Evolutionary conservation across 176 grass and related monocot genomes (phyloP).

Genomic region (Oropetium thomaeum): DNA sequence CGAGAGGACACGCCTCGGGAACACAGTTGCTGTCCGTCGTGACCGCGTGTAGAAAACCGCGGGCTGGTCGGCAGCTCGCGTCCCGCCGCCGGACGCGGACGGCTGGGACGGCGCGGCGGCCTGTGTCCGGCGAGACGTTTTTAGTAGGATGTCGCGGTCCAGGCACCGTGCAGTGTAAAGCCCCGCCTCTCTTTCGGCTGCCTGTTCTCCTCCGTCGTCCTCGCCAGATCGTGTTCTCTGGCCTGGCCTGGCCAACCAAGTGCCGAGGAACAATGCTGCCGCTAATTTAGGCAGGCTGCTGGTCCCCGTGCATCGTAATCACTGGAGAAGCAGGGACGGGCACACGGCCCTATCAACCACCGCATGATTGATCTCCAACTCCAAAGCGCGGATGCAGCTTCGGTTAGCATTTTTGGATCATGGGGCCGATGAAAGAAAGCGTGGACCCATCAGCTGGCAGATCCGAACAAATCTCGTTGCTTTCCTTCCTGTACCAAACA

Average conservation of each 20-base stretch:
- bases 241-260: slow-evolving; percentile 14
- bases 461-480: slow-evolving; percentile 25
- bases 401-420: slow-evolving; percentile 19
- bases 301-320: slow-evolving; percentile 40
- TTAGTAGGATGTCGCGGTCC: not conserved
- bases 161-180: slow-evolving; percentile 20
- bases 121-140: not conserved
- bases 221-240: slow-evolving; percentile 3
- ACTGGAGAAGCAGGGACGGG: not conserved
- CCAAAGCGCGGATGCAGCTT: slow-evolving; percentile 25
- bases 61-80: slow-evolving; percentile 20
- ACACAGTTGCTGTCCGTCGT: not conserved
- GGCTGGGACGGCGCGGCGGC: too few species aligned
- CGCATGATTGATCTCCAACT: slow-evolving; percentile 29
- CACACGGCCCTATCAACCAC: not conserved
- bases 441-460: not conserved
- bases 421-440: slow-evolving; percentile 3
- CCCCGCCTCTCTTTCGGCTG: not conserved
- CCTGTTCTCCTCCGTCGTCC: not conserved
- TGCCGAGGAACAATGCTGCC: not conserved
- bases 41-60: not conserved
- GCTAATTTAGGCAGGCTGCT: not conserved
- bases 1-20: not conserved
- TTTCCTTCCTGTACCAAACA: slow-evolving; percentile 19
- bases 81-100: too few species aligned